Evolutionary conservation across 2,329 filamentous ascomycete genomes (phyloP).

Genomic region (Sporothrix dimorphospora): DNA sequence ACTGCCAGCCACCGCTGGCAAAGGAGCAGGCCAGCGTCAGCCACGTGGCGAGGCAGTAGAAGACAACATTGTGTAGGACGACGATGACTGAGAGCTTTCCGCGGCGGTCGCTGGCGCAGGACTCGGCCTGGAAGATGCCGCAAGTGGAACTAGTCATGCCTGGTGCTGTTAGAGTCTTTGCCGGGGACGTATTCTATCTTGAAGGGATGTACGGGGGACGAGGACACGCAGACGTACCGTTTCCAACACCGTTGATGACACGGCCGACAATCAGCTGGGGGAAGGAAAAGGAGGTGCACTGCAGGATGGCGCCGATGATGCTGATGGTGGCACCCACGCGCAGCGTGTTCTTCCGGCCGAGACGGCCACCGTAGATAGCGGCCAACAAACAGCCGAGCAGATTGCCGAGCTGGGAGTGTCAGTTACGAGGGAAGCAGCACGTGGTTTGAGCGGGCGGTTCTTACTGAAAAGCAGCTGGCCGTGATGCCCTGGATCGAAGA

Average conservation of each 20-base stretch:
- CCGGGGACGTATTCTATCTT: too few relatives aligned
- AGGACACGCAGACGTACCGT: background rate
- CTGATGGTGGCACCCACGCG: constrained; percentile 7
- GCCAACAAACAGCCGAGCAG: constrained; percentile 15
- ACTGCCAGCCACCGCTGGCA: constrained; percentile 14
- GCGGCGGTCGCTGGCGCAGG: constrained; percentile 14
- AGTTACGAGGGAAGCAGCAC: too few relatives aligned
- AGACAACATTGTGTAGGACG: constrained; percentile 17
- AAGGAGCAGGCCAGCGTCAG: constrained; percentile 8
- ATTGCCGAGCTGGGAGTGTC: background rate
- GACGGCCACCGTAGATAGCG: constrained; percentile 9
- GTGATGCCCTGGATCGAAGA: constrained; percentile 11
- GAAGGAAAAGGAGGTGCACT: constrained; percentile 10
- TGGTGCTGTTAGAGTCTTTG: too few relatives aligned
- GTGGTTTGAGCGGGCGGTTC: background rate
- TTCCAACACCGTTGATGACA: constrained; percentile 15
- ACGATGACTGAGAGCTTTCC: constrained; percentile 11
- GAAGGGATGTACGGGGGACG: too few relatives aligned
- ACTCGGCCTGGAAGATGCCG: constrained; percentile 21
- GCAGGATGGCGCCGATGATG: constrained; percentile 10
- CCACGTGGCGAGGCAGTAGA: constrained; percentile 16
- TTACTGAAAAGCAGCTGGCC: constrained; percentile 6
- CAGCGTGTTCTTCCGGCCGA: constrained; percentile 15
- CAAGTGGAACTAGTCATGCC: constrained; percentile 19
- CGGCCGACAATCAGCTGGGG: constrained; percentile 15